Evolutionary conservation across 163 green algal genomes (phyloP).

Genomic region (Scenedesmus sp.): DNA sequence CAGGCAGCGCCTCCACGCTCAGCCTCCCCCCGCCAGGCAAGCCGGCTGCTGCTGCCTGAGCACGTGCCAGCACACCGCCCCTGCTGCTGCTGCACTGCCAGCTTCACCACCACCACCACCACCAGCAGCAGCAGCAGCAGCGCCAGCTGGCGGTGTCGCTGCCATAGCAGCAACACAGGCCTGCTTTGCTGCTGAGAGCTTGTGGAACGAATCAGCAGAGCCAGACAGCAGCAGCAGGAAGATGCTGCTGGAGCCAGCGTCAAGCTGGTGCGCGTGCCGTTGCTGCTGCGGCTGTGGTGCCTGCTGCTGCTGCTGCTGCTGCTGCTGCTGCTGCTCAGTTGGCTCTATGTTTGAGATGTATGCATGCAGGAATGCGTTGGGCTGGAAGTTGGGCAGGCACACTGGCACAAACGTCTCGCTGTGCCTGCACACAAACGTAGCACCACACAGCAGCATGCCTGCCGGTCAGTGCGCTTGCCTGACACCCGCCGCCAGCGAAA

Average conservation of each 20-base stretch:
- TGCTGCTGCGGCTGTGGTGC: conserved; percentile 46
- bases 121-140: conserved; percentile 15
- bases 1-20: conserved; percentile 48
- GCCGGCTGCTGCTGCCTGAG: neutral
- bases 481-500: no score
- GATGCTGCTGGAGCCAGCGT: conserved; percentile 33
- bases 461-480: neutral
- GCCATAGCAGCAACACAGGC: conserved; percentile 4
- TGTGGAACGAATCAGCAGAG: conserved; percentile 63
- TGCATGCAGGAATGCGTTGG: conserved; percentile 81
- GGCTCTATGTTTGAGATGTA: conserved; percentile 79
- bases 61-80: conserved; percentile 39
- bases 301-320: no score
- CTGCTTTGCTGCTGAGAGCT: conserved; percentile 56
- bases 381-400: conserved; percentile 84
- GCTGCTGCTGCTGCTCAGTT: conserved; percentile 30
- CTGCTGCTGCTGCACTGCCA: no score
- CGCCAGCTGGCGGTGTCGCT: neutral
- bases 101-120: neutral
- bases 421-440: conserved; percentile 49
- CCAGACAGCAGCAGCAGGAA: conserved; percentile 69
- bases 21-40: conserved; percentile 24
- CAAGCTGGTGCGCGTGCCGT: neutral
- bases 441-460: neutral
- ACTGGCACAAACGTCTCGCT: conserved; percentile 81